A percentile compares a stretch with the other conserved stretches of the same genome.
Evolutionary conservation across 192 early-diverging fungal species (phyloP).

Genomic region (Glomus cerebriforme): DNA sequence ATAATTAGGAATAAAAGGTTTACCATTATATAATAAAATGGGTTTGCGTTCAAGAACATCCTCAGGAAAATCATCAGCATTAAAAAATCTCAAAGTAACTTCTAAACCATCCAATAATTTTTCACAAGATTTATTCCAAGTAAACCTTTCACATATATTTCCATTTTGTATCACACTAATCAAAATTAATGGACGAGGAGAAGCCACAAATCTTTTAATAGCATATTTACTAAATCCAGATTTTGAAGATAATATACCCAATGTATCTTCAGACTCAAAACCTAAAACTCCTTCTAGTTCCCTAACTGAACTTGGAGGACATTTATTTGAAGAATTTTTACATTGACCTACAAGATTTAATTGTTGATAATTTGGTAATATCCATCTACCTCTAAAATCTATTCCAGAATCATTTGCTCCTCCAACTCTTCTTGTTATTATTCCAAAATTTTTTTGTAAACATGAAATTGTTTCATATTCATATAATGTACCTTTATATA

Average conservation of each 20-base stretch:
- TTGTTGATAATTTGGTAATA: conserved; percentile 1
- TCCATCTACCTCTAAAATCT: conserved; percentile 29
- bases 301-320: conserved; percentile 4
- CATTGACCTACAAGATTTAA: conserved; percentile 28
- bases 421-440: conserved; percentile 1
- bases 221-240: not conserved
- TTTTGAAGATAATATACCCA: conserved; percentile 13
- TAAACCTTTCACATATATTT: not conserved
- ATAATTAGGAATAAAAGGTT: conserved; percentile 8
- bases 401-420: conserved; percentile 21
- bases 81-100: not conserved
- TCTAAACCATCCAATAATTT: conserved; percentile 3
- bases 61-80: not conserved
- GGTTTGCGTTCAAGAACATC: not conserved
- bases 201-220: not conserved
- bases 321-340: not conserved
- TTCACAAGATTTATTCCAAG: conserved; percentile 18
- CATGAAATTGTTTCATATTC: conserved; percentile 30
- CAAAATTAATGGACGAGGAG: conserved; percentile 13
- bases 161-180: not conserved
- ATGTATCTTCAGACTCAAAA: not conserved
- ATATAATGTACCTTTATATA: conserved; percentile 29
- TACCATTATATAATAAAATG: conserved; percentile 2
- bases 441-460: conserved; percentile 16
- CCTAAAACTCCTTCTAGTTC: conserved; percentile 25